phyloP scores from a whole-genome alignment of 108 stramenopile genomes.

The Fragilariopsis cylindrus region DNA sequence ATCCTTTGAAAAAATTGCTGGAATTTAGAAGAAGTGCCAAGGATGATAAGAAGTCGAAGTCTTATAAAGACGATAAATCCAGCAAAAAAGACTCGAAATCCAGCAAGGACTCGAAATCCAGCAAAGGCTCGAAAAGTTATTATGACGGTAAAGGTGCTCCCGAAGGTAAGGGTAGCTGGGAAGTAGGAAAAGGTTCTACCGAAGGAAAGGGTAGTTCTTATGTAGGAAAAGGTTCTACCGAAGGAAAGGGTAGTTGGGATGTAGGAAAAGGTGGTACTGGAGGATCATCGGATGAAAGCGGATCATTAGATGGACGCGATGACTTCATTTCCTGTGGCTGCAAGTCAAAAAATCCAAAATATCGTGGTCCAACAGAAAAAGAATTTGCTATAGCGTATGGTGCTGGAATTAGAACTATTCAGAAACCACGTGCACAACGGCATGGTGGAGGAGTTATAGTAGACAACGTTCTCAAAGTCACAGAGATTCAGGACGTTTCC shows the following conservation, averaged over 20 bases:
- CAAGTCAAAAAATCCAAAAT: constrained; percentile 25
- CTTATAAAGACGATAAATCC: neutral
- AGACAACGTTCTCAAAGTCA: constrained; percentile 27
- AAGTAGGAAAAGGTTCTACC: neutral
- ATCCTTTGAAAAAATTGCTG: neutral
- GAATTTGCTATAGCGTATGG: constrained; percentile 34
- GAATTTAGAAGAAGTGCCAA: neutral
- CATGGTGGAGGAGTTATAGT: constrained; percentile 25
- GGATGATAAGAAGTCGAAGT: neutral
- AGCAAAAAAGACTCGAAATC: constrained; percentile 16
- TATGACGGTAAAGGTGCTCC: constrained; percentile 1
- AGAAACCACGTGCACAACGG: constrained; percentile 10
- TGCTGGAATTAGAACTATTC: constrained; percentile 1
- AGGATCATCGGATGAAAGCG: neutral
- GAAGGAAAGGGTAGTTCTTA: neutral
- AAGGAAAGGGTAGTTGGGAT: too few relatives aligned
- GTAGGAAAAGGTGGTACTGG: neutral
- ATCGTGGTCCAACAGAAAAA: constrained; percentile 35
- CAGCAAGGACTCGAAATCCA: neutral
- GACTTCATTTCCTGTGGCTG: constrained; percentile 13
- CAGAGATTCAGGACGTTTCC: constrained; percentile 14
- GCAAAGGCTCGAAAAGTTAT: constrained; percentile 6
- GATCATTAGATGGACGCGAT: constrained; percentile 9
- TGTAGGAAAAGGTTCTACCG: neutral
- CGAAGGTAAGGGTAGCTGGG: neutral